phyloP scores from a whole-genome alignment of 768 basidiomycete genomes.

The Russula sp. region DNA sequence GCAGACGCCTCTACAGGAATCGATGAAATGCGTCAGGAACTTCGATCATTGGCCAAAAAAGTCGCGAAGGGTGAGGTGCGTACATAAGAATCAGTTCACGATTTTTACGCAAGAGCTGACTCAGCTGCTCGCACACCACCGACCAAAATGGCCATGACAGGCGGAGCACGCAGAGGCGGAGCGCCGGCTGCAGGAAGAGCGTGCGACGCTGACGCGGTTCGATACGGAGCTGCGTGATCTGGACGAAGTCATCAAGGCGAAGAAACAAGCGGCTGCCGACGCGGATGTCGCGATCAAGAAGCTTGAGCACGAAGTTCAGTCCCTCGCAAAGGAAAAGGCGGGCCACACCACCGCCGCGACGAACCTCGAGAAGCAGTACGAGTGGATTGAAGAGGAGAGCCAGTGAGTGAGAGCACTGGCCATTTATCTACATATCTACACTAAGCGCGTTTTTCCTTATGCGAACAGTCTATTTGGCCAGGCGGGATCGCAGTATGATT shows the following conservation, averaged over 20 bases:
- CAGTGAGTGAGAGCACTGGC: constrained; percentile 52
- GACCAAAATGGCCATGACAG: constrained; percentile 36
- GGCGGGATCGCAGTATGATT: constrained; percentile 77
- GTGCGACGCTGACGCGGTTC: constrained; percentile 82
- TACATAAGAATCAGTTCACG: background rate
- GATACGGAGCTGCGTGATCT: constrained; percentile 85
- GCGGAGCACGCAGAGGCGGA: constrained; percentile 62
- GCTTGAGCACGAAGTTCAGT: constrained; percentile 66
- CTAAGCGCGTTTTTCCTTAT: background rate
- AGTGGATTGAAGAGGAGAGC: constrained; percentile 88
- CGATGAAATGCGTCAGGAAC: constrained; percentile 22
- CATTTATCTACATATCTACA: background rate
- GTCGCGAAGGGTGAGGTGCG: constrained; percentile 11
- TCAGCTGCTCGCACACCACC: background rate
- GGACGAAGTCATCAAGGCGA: constrained; percentile 75
- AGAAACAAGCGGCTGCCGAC: constrained; percentile 67
- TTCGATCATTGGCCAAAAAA: constrained; percentile 19
- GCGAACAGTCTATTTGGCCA: constrained; percentile 64
- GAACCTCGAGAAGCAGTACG: constrained; percentile 74
- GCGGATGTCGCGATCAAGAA: constrained; percentile 63
- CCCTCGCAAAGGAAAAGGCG: constrained; percentile 62
- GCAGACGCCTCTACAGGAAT: constrained; percentile 11
- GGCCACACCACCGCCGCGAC: constrained; percentile 49
- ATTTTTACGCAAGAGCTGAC: background rate
- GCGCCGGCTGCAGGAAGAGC: constrained; percentile 74